Percentiles rank a stretch among this genome's conserved stretches.
These are phyloP conservation scores for Aspergillus oerlinghausenensis DNA, from an alignment of 2,329 filamentous ascomycete genomes.

Conservation along the genomic window DNA sequence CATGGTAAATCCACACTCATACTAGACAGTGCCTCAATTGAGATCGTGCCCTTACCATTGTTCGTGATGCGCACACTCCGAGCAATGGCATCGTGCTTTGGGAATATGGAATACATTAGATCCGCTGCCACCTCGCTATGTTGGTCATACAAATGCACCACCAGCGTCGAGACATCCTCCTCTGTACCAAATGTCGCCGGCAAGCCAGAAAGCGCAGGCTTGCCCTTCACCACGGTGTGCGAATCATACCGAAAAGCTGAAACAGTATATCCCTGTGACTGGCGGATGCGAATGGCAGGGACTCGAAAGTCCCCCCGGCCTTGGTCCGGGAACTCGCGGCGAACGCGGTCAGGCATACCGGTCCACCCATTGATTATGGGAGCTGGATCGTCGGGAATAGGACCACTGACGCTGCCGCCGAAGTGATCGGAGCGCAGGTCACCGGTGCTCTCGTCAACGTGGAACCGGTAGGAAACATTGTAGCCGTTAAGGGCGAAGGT, in stretches of 20 bases:
- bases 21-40: conserved; percentile 55
- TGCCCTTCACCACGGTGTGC: conserved; percentile 52
- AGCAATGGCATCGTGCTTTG: conserved; percentile 56
- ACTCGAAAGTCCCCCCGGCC: conserved; percentile 60
- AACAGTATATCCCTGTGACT: conserved; percentile 56
- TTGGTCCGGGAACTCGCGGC: conserved; percentile 61
- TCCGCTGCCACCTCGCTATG: conserved; percentile 56
- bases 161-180: conserved; percentile 55
- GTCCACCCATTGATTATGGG: conserved; percentile 50
- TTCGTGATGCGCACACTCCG: conserved; percentile 61
- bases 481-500: conserved; percentile 56
- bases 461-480: conserved; percentile 59
- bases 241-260: conserved; percentile 56
- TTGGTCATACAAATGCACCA: conserved; percentile 56
- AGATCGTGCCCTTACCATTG: conserved; percentile 49
- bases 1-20: conserved; percentile 59
- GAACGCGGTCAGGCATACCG: conserved; percentile 45
- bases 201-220: conserved; percentile 53
- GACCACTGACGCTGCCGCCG: conserved; percentile 52
- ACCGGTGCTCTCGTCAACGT: conserved; percentile 53
- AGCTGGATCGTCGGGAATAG: conserved; percentile 40
- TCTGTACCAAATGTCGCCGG: conserved; percentile 57
- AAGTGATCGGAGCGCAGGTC: conserved; percentile 61
- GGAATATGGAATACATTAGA: conserved; percentile 61
- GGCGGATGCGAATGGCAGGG: conserved; percentile 58